These are phyloP conservation scores for Thuja plicata DNA, from an alignment of 83 land plant species.

Conservation along the genomic window DNA sequence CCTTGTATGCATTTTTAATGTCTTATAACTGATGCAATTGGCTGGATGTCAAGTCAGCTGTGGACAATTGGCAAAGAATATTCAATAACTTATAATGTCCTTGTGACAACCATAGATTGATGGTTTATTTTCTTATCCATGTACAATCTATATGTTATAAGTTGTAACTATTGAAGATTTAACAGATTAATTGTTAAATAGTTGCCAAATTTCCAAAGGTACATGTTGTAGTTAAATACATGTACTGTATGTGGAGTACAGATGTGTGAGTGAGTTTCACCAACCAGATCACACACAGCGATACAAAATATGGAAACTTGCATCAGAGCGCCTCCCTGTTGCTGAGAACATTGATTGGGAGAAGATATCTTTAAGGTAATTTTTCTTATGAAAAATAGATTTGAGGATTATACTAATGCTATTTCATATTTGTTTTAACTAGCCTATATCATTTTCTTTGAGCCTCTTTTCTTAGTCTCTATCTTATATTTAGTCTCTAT, in stretches of 20 bases:
- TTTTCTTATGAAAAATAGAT: neutral
- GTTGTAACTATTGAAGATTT: neutral
- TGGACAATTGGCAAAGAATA: neutral
- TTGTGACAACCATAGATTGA: neutral
- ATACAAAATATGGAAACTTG: constrained; percentile 30
- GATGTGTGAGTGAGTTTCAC: constrained; percentile 40
- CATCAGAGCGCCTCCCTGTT: constrained; percentile 27
- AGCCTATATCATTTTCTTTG: too few relatives aligned
- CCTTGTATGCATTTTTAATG: neutral
- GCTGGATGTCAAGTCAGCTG: neutral
- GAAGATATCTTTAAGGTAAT: constrained; percentile 24
- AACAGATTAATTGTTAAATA: neutral
- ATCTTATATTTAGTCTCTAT: neutral
- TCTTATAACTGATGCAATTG: neutral
- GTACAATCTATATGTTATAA: neutral
- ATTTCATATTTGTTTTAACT: neutral
- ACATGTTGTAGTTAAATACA: neutral
- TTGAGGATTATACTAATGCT: neutral
- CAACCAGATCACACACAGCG: constrained; percentile 39
- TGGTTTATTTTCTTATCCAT: neutral
- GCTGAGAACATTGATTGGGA: constrained; percentile 30
- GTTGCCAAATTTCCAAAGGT: neutral
- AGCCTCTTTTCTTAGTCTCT: neutral
- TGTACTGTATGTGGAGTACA: neutral
- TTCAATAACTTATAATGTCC: neutral